Evolutionary conservation across 2,329 filamentous ascomycete species (phyloP).

Genomic region (Ciborinia camelliae): DNA sequence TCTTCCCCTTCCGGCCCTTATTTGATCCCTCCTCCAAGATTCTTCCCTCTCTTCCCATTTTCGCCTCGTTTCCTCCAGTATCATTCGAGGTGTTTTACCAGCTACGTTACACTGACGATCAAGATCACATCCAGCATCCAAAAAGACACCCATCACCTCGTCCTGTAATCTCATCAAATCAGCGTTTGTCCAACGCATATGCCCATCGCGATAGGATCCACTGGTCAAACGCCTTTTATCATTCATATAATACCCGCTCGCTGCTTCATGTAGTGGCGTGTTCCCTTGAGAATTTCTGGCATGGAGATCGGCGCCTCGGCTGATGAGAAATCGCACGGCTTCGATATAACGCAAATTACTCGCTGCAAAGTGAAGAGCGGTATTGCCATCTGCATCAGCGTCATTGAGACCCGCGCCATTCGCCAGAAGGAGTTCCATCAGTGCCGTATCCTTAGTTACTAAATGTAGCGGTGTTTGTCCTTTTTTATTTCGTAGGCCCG

Average conservation of each 20-base stretch:
- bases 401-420: slow-evolving; percentile 27
- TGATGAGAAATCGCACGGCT: slow-evolving; percentile 25
- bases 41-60: no score
- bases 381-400: slow-evolving; percentile 28
- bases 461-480: slow-evolving; percentile 28
- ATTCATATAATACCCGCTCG: background rate
- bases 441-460: slow-evolving; percentile 21
- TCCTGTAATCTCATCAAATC: no score
- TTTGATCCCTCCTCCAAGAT: no score
- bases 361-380: slow-evolving; percentile 30
- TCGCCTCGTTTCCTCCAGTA: no score
- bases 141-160: no score
- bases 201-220: no score
- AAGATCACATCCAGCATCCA: no score
- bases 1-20: no score
- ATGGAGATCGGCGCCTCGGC: slow-evolving; percentile 26
- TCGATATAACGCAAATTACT: slow-evolving; percentile 28
- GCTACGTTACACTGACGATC: no score
- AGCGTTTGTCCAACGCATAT: no score
- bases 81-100: no score
- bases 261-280: slow-evolving; percentile 20
- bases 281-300: slow-evolving; percentile 26
- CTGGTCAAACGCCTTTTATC: no score
- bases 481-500: slow-evolving; percentile 22
- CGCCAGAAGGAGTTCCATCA: slow-evolving; percentile 28